Base-by-base conservation (phyloP, 1,284 basidiomycete species). In the Boletus smithii region DNA sequence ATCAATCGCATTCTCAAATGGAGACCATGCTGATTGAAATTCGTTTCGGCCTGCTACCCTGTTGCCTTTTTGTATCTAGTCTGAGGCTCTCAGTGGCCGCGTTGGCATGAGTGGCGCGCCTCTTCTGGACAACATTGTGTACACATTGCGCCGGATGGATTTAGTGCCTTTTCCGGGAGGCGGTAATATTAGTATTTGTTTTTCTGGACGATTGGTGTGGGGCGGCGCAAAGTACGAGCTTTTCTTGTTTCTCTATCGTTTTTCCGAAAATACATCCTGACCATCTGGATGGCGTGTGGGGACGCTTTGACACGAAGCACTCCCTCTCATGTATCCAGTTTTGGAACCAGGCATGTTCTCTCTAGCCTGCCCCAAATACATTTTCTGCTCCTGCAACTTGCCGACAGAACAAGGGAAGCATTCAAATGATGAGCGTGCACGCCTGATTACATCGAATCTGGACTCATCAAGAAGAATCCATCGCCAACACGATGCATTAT, bases 181-280 rank as follows among this genome's bases (percentile, higher is more conserved):
- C 30, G 23, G 37, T 42, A 34, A 39, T 42, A 20, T 43, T 43
- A 8, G 16, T 17, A 41, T 42, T 48, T 23, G 33, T 52, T 46
- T 42, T 38, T 34, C 27, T 31, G 10, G 17, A 8, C 5, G 26
- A 31, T 37, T 8, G 20, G 8, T 26, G 29, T 9, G 34, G 16
- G 44, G 18, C 34, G 46, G 54, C 56, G 53, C 44, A 56, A 54
- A 54, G 56, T 61, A 54, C 23, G 47, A 41, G 14, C 30, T 44
- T 52, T 23, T 24, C 36, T 42, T 45, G 18, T n/a, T 16, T 10
- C 44, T 46, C 10, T 24, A 43, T 46, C 18, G 18, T 40, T 40
- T 20, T 44, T 18, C 45, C 37, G 35, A 53, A 29, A 57, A 53
- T 23, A 29, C 29, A 32, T 46, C 44, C 30, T 14, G 27, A 33